Conservation (phyloP, 805 yeast species). For the Priceomyces carsonii region DNA sequence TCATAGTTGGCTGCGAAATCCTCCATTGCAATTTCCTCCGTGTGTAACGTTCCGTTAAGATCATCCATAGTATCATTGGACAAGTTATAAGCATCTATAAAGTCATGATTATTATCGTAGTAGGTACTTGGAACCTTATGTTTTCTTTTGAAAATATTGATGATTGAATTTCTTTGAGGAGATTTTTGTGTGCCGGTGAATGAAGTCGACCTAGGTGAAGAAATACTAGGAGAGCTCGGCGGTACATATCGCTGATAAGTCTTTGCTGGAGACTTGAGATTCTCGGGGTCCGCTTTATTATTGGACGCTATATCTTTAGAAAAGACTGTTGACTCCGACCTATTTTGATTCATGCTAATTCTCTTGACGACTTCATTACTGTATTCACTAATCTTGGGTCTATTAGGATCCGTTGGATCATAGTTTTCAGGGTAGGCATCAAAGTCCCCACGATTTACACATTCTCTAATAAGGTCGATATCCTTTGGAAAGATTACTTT, state of each 20-base stretch:
- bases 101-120: slow-evolving; percentile 27
- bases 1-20: slow-evolving; percentile 28
- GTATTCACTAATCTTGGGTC: slow-evolving; percentile 53
- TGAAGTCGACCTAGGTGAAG: too few relatives aligned
- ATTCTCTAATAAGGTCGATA: slow-evolving; percentile 72
- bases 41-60: slow-evolving; percentile 32
- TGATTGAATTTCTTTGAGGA: slow-evolving; percentile 29
- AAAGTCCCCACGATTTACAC: slow-evolving; percentile 66
- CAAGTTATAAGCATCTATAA: slow-evolving; percentile 33
- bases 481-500: slow-evolving; percentile 62
- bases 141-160: slow-evolving; percentile 35
- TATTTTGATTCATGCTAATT: slow-evolving; percentile 14
- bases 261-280: neutral
- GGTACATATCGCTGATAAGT: neutral
- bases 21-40: slow-evolving; percentile 55
- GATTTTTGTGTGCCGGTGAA: neutral
- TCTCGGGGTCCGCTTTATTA: slow-evolving; percentile 2
- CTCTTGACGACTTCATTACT: slow-evolving; percentile 17
- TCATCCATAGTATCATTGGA: slow-evolving; percentile 30
- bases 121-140: slow-evolving; percentile 20
- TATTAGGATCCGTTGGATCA: slow-evolving; percentile 80
- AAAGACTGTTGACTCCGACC: slow-evolving; percentile 5
- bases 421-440: slow-evolving; percentile 64
- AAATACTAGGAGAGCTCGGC: too few relatives aligned
- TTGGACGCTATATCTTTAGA: slow-evolving; percentile 4